phyloP scores from a whole-genome alignment of 257 asterid species.

The Solanum bukasovii region DNA sequence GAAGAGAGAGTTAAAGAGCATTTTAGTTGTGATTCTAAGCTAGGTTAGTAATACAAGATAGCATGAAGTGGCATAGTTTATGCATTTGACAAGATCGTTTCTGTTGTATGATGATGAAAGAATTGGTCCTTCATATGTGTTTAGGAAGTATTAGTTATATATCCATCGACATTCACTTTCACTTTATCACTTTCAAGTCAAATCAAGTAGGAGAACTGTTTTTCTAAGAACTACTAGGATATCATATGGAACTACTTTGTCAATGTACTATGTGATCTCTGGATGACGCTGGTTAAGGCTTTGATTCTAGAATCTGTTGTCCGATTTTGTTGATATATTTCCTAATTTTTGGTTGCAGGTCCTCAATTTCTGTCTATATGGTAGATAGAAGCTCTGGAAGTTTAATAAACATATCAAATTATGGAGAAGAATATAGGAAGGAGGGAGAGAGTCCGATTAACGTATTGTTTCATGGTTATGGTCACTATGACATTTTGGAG shows the following conservation, averaged over 20 bases:
- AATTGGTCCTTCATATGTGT: background rate
- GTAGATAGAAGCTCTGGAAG: conserved; percentile 37
- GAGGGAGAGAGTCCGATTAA: conserved; percentile 34
- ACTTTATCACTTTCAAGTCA: background rate
- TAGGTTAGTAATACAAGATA: background rate
- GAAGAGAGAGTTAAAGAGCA: background rate
- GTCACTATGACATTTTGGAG: conserved; percentile 80
- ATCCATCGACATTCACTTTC: background rate
- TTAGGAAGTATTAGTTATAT: background rate
- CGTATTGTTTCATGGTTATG: conserved; percentile 75
- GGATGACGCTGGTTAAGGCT: background rate
- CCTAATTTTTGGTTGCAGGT: conserved; percentile 31
- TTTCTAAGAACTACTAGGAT: background rate
- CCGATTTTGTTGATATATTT: background rate
- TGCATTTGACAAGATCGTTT: background rate
- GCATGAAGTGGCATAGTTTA: background rate
- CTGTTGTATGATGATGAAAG: background rate
- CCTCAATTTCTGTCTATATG: conserved; percentile 62
- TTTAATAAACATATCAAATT: conserved; percentile 47
- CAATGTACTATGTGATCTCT: background rate
- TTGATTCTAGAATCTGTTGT: background rate
- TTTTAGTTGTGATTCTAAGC: background rate
- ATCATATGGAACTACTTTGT: background rate
- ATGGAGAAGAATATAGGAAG: conserved; percentile 59
- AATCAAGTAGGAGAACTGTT: background rate